Base-by-base conservation (phyloP, 2,329 filamentous ascomycete species). In the Dryadomyces quercus-mongolicae region DNA sequence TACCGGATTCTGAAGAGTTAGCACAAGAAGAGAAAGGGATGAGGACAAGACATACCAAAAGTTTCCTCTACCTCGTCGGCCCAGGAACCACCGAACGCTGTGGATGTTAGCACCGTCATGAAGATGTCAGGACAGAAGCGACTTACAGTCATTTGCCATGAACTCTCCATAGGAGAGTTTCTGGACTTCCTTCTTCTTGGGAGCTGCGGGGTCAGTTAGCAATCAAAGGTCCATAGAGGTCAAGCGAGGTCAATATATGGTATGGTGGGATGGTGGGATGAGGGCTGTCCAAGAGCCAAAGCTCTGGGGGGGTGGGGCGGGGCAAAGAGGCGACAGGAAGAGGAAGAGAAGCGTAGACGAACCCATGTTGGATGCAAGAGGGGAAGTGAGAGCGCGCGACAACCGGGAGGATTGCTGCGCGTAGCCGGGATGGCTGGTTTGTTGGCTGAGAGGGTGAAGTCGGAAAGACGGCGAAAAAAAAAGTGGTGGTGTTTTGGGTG, bases 131-230 rank as follows among this genome's bases (percentile, higher is more conserved):
- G 31, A 15, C 31, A 49, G n/a, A 18, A 13, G 21, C 46, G n/a
- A 6, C 88, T 73, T 80, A 96, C 92, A 85, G 72, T 89, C 81
- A 72, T 96, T 89, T 68, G 80, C 80, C 78, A 98, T 81, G 81
- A 98, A 98, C 74, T 89, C 88, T 78, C 89, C 88, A 69, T 97
- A 84, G 77, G 88, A 89, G 87, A 98, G 92, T 80, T 94, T 98
- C 83, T 95, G 86, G 72, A 82, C 79, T 74, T 95, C 85, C 77
- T 89, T 87, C 77, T 94, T 94, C 71, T 91, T 88, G 63, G 91
- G 92, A 80, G 87, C 91, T 95, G 67, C 57, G 68, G 53, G 47
- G 15, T 58, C 57, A 62, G 58, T 58, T 58, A 62, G 70, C 81
- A 52, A 49, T 13, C 8, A 18, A 15, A 25, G 22, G 18, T 36